These are phyloP conservation scores for Malassezia yamatoensis DNA, from an alignment of 1,284 basidiomycete species.

Conservation along the genomic window DNA sequence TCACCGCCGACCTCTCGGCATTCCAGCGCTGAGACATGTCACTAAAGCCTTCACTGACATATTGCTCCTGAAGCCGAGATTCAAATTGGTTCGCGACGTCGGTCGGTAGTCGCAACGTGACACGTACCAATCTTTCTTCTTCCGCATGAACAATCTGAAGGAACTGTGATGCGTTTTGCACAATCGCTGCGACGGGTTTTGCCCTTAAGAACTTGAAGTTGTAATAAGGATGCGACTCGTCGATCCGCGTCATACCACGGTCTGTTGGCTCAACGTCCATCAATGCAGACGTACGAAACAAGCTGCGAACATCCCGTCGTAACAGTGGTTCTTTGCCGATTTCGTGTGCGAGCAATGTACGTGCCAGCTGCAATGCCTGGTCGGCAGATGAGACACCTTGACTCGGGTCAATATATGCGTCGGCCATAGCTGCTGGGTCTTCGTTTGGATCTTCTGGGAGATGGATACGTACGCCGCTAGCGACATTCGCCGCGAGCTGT, in stretches of 20 bases:
- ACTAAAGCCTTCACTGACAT: slow-evolving; percentile 72
- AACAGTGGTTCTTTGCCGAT: slow-evolving; percentile 85
- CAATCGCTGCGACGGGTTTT: slow-evolving; percentile 68
- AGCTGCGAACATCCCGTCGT: slow-evolving; percentile 65
- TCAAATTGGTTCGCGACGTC: slow-evolving; percentile 30
- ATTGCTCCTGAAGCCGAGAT: slow-evolving; percentile 61
- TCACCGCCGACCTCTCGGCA: slow-evolving; percentile 66
- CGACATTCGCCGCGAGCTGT: slow-evolving; percentile 70
- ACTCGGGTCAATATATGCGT: slow-evolving; percentile 40
- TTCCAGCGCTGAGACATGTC: slow-evolving; percentile 88
- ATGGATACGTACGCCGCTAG: slow-evolving; percentile 52
- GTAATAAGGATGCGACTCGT: slow-evolving; percentile 76
- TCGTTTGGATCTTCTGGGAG: slow-evolving; percentile 57
- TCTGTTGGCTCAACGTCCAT: slow-evolving; percentile 81
- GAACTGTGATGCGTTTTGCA: slow-evolving; percentile 58
- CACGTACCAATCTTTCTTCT: slow-evolving; percentile 69
- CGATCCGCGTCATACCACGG: slow-evolving; percentile 77
- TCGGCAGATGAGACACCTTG: slow-evolving; percentile 27
- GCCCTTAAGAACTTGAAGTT: slow-evolving; percentile 89
- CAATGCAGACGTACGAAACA: slow-evolving; percentile 67
- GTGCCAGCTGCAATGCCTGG: slow-evolving; percentile 52
- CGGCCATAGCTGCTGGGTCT: slow-evolving; percentile 26
- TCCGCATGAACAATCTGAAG: slow-evolving; percentile 86
- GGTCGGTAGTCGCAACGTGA: slow-evolving; percentile 58
- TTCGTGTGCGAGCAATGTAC: slow-evolving; percentile 78